Percentiles rank a stretch among this genome's conserved stretches.
Conservation (phyloP, 129 eudicot genomes). For the Pulicaria dysenterica region DNA sequence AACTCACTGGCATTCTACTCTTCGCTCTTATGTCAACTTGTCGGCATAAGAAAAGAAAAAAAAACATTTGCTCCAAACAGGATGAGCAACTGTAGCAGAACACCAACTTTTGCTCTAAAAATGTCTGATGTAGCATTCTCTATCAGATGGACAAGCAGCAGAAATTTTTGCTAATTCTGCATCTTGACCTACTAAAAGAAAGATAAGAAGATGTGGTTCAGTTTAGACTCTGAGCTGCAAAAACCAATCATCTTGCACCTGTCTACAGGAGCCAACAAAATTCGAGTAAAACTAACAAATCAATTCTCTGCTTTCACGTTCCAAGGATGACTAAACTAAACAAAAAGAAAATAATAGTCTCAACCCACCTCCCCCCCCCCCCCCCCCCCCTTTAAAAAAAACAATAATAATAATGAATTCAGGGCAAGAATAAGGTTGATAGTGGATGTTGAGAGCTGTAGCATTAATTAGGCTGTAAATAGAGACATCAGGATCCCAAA, state of each 20-base stretch:
- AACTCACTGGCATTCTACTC: constrained; percentile 18
- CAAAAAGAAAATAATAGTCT: too few relatives aligned
- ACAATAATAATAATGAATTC: too few relatives aligned
- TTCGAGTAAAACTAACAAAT: constrained; percentile 2
- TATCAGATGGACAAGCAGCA: background rate
- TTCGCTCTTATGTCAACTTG: background rate
- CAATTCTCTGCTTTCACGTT: background rate
- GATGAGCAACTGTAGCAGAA: background rate
- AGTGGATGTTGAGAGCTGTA: too few relatives aligned
- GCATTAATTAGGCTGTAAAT: too few relatives aligned
- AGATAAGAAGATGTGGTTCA: background rate
- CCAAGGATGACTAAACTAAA: background rate
- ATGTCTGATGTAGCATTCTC: background rate
- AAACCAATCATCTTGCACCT: constrained; percentile 17
- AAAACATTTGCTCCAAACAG: background rate
- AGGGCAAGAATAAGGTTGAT: too few relatives aligned
- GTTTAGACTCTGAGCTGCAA: constrained; percentile 18
- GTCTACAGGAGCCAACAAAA: constrained; percentile 20
- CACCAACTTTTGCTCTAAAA: constrained; percentile 4
- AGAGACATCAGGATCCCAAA: too few relatives aligned
- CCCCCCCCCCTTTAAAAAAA: too few relatives aligned
- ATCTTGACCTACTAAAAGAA: too few relatives aligned
- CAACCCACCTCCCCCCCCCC: too few relatives aligned
- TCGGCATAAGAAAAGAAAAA: background rate
- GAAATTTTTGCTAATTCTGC: too few relatives aligned